phyloP scores from a whole-genome alignment of 2,329 filamentous ascomycete genomes.

The Didymella keratinophila region DNA sequence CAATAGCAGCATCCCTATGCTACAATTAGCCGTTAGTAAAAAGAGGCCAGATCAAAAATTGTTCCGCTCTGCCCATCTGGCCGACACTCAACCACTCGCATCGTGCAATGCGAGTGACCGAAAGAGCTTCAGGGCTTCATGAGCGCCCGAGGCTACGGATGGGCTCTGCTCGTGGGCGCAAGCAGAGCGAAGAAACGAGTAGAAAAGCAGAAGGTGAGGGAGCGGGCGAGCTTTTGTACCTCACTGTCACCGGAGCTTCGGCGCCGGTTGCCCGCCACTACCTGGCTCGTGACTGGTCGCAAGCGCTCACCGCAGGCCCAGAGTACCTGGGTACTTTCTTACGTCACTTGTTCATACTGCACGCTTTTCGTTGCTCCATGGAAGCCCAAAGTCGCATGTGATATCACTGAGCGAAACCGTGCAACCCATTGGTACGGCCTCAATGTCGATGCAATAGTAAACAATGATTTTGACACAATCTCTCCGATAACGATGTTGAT shows the following conservation, averaged over 20 bases:
- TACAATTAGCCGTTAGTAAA: too few species aligned
- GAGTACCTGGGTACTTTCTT: neutral
- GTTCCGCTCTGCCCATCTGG: neutral
- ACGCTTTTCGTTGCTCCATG: neutral
- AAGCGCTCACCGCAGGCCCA: neutral
- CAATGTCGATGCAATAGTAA: neutral
- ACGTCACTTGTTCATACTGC: neutral
- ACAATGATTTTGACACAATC: neutral
- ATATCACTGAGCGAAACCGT: neutral
- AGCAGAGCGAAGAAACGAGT: neutral
- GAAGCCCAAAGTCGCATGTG: neutral
- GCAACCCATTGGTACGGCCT: neutral
- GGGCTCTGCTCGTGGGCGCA: too few species aligned
- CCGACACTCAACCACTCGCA: neutral
- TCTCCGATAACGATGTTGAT: neutral
- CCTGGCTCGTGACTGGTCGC: neutral
- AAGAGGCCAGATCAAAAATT: neutral
- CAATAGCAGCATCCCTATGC: neutral
- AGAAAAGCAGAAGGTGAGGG: neutral
- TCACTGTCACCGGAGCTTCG: neutral
- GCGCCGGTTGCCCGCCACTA: neutral
- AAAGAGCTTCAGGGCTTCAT: neutral
- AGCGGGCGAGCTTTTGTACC: neutral
- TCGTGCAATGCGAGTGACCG: neutral
- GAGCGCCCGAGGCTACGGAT: neutral